These are phyloP conservation scores for Yamadazyma siamensis DNA, from an alignment of 1,139 yeast species.

Conservation along the genomic window DNA sequence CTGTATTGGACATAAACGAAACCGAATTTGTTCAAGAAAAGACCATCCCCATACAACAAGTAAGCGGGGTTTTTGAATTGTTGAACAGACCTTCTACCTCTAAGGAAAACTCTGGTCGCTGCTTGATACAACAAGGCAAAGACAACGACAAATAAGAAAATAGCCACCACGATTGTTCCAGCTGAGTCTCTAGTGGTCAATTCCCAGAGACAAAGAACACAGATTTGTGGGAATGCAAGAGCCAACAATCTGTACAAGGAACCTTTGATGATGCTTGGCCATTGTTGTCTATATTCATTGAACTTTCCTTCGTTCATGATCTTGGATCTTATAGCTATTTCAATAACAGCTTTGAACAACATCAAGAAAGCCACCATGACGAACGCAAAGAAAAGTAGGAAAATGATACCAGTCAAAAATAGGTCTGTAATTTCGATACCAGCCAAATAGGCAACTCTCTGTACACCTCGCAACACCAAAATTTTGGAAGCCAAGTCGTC, in stretches of 20 bases:
- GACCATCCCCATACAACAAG: slow-evolving; percentile 79
- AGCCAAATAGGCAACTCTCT: slow-evolving; percentile 84
- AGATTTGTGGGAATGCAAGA: slow-evolving; percentile 82
- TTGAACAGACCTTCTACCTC: slow-evolving; percentile 69
- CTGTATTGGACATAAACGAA: slow-evolving; percentile 88
- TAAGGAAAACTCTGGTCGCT: slow-evolving; percentile 60
- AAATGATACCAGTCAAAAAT: slow-evolving; percentile 82
- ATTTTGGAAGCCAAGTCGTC: slow-evolving; percentile 56
- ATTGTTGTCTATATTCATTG: slow-evolving; percentile 72
- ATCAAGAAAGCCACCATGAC: slow-evolving; percentile 63
- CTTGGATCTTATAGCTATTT: slow-evolving; percentile 60
- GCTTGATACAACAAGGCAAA: slow-evolving; percentile 69
- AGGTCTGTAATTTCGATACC: slow-evolving; percentile 81
- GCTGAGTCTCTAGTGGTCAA: slow-evolving; percentile 78
- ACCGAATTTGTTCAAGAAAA: slow-evolving; percentile 82
- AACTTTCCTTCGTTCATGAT: slow-evolving; percentile 64
- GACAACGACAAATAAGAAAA: slow-evolving; percentile 56
- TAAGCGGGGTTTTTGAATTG: slow-evolving; percentile 91
- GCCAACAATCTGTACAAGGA: slow-evolving; percentile 77
- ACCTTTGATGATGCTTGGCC: slow-evolving; percentile 84
- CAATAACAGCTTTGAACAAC: slow-evolving; percentile 71
- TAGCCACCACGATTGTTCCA: slow-evolving; percentile 78
- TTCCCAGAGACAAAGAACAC: slow-evolving; percentile 86
- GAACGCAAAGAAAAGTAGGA: slow-evolving; percentile 76
- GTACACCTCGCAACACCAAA: slow-evolving; percentile 82